phyloP scores from a whole-genome alignment of 2,329 filamentous ascomycete species.

The Cryphonectria radicalis region DNA sequence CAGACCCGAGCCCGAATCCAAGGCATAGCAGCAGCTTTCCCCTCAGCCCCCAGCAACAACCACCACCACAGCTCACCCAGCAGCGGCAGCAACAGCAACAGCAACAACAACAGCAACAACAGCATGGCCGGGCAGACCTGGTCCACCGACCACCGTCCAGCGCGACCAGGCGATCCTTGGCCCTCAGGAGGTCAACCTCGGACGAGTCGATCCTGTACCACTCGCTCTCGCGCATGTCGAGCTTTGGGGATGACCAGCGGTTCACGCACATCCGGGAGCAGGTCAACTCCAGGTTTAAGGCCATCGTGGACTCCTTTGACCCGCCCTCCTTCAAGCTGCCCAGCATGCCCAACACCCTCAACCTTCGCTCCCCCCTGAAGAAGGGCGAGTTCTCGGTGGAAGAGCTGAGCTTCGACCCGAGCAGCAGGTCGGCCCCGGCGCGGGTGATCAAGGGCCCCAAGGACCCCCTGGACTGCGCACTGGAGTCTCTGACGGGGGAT shows the following conservation, averaged over 20 bases:
- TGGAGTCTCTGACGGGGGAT: constrained; percentile 78
- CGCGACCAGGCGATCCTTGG: constrained; percentile 36
- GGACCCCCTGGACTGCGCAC: constrained; percentile 52
- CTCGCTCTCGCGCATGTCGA: constrained; percentile 77
- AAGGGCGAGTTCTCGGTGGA: constrained; percentile 29
- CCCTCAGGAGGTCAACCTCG: constrained; percentile 67
- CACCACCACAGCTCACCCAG: constrained; percentile 17
- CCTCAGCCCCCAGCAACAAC: constrained; percentile 17
- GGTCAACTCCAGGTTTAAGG: constrained; percentile 87
- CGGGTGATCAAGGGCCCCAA: constrained; percentile 33
- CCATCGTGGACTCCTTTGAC: constrained; percentile 86
- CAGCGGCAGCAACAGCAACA: neutral
- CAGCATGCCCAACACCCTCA: constrained; percentile 33
- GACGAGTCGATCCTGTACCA: constrained; percentile 81
- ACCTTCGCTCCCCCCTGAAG: constrained; percentile 37
- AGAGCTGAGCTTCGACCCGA: constrained; percentile 27
- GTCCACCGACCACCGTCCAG: constrained; percentile 9
- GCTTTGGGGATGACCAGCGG: constrained; percentile 79
- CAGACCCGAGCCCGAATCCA: constrained; percentile 30
- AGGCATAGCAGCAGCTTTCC: constrained; percentile 23
- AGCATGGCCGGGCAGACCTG: neutral
- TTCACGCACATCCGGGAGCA: constrained; percentile 83
- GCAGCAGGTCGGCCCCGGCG: constrained; percentile 27
- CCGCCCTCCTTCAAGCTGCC: constrained; percentile 75
- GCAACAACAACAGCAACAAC: neutral